phyloP scores from a whole-genome alignment of 495 filamentous ascomycete species.

The Daldinia childiae region DNA sequence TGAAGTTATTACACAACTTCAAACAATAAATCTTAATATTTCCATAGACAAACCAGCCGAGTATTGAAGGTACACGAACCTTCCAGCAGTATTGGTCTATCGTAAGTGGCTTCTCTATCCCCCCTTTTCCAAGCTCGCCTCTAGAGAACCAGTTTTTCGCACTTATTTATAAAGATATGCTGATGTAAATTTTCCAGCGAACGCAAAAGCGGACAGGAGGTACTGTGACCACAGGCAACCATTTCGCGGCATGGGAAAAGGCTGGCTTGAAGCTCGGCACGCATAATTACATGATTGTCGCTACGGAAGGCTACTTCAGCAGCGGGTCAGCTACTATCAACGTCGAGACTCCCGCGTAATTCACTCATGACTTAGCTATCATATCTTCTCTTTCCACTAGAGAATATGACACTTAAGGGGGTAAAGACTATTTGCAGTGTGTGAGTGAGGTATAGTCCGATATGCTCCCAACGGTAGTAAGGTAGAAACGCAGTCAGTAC shows the following conservation, averaged over 20 bases:
- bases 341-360: constrained; percentile 43
- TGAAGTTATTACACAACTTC: constrained; percentile 2
- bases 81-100: constrained; percentile 72
- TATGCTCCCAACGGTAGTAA: background rate
- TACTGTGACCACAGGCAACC: constrained; percentile 58
- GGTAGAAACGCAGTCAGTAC: background rate
- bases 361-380: background rate
- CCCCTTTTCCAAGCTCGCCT: background rate
- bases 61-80: constrained; percentile 66
- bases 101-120: background rate
- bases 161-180: background rate
- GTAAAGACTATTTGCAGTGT: background rate
- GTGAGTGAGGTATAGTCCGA: background rate
- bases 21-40: too few relatives aligned
- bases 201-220: constrained; percentile 56
- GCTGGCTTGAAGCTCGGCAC: constrained; percentile 61
- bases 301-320: constrained; percentile 67
- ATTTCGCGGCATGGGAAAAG: constrained; percentile 68
- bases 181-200: constrained; percentile 29
- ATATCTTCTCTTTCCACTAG: background rate
- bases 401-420: background rate
- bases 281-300: constrained; percentile 68
- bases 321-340: constrained; percentile 63
- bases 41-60: constrained; percentile 57
- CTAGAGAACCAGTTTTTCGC: background rate